phyloP scores from a whole-genome alignment of 148 eudicot genomes.

The Bassia scoparia region DNA sequence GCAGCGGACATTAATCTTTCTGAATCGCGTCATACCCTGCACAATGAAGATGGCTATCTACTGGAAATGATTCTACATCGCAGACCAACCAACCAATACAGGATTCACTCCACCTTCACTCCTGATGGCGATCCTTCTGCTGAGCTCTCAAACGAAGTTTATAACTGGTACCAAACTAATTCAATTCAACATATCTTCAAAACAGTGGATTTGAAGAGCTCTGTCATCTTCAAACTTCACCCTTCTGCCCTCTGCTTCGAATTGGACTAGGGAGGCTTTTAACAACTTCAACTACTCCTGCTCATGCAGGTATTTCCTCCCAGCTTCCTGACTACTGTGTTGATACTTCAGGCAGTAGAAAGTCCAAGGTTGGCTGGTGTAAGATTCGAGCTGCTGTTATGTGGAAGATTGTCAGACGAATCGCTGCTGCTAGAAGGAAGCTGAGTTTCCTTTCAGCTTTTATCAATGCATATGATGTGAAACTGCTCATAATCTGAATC shows the following conservation, averaged over 20 bases:
- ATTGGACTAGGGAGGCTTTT: slow-evolving; percentile 37
- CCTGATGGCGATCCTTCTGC: slow-evolving; percentile 22
- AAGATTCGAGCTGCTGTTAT: slow-evolving; percentile 63
- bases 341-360: slow-evolving; percentile 30
- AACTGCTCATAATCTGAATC: neutral
- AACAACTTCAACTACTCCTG: slow-evolving; percentile 23
- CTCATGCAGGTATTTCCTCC: slow-evolving; percentile 25
- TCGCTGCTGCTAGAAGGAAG: slow-evolving; percentile 47
- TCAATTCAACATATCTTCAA: slow-evolving; percentile 22
- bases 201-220: slow-evolving; percentile 21
- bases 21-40: slow-evolving; percentile 35
- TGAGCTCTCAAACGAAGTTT: slow-evolving; percentile 24
- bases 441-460: slow-evolving; percentile 17
- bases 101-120: slow-evolving; percentile 23
- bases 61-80: slow-evolving; percentile 32
- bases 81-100: slow-evolving; percentile 33
- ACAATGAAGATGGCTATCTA: slow-evolving; percentile 30
- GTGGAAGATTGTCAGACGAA: slow-evolving; percentile 55
- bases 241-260: slow-evolving; percentile 14
- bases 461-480: slow-evolving; percentile 15
- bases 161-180: slow-evolving; percentile 26
- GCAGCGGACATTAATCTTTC: slow-evolving; percentile 27
- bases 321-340: slow-evolving; percentile 25
- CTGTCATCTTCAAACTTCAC: slow-evolving; percentile 30
- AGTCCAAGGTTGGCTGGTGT: slow-evolving; percentile 54